Conservation (phyloP, 177 flowering plant species). For the Vitis hybrid region DNA sequence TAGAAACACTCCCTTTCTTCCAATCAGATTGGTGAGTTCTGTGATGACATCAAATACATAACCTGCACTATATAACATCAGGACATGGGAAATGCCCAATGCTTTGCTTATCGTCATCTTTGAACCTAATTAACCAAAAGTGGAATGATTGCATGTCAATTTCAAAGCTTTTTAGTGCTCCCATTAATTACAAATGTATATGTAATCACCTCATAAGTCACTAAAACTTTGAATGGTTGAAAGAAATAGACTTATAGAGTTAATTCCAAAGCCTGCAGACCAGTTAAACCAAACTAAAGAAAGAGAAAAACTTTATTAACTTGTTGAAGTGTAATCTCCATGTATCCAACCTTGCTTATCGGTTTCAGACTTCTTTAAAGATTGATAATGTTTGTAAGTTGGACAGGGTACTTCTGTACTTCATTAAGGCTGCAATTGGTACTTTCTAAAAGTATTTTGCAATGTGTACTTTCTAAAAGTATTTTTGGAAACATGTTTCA, state of each 20-base stretch:
- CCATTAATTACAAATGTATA: conserved; percentile 16
- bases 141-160: conserved; percentile 22
- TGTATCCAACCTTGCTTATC: no score
- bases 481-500: not conserved
- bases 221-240: conserved; percentile 1
- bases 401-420: not conserved
- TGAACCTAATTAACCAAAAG: conserved; percentile 23
- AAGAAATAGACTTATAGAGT: not conserved
- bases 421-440: not conserved
- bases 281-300: no score
- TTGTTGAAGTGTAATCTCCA: no score
- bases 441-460: not conserved
- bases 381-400: no score
- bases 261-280: not conserved
- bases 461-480: not conserved
- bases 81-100: conserved; percentile 6
- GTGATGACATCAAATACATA: conserved; percentile 10
- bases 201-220: not conserved
- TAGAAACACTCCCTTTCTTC: not conserved
- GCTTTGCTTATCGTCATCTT: conserved; percentile 13
- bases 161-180: conserved; percentile 22
- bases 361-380: no score
- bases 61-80: not conserved
- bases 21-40: conserved; percentile 6
- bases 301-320: no score